Percentiles rank a stretch among this genome's conserved stretches.
phyloP scores from a whole-genome alignment of 2,329 filamentous ascomycete species.

The Chaetomium strumarium region DNA sequence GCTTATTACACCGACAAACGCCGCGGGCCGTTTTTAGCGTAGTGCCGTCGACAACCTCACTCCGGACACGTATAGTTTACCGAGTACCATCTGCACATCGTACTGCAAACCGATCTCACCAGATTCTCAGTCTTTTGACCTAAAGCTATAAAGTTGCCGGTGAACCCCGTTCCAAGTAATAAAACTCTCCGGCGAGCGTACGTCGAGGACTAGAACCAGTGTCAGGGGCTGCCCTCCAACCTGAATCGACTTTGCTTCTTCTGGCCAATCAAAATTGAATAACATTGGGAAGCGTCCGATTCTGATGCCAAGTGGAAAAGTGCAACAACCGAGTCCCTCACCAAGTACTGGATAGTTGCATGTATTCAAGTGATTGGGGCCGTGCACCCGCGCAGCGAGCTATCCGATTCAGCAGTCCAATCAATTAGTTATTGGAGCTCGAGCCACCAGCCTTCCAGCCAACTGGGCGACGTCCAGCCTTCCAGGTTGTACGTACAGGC shows the following conservation, averaged over 20 bases:
- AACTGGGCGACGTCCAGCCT: constrained; percentile 11
- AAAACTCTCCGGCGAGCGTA: background rate
- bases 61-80: background rate
- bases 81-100: background rate
- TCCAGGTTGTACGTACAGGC: no score
- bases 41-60: background rate
- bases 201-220: background rate
- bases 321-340: no score
- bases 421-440: background rate
- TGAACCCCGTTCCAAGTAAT: background rate
- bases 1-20: constrained; percentile 9
- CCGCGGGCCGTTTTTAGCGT: background rate
- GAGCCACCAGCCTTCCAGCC: background rate
- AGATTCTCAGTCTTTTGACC: background rate
- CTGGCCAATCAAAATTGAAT: no score
- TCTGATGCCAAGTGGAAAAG: no score
- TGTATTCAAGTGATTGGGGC: no score
- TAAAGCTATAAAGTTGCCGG: background rate
- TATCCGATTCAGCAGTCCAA: background rate
- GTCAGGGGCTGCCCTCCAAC: background rate
- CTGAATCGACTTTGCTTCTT: background rate
- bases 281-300: no score
- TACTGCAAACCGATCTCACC: no score
- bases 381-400: background rate
- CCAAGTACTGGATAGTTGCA: no score